phyloP scores from a whole-genome alignment of 352 stramenopile genomes.

The Globisporangium cederbergense region DNA sequence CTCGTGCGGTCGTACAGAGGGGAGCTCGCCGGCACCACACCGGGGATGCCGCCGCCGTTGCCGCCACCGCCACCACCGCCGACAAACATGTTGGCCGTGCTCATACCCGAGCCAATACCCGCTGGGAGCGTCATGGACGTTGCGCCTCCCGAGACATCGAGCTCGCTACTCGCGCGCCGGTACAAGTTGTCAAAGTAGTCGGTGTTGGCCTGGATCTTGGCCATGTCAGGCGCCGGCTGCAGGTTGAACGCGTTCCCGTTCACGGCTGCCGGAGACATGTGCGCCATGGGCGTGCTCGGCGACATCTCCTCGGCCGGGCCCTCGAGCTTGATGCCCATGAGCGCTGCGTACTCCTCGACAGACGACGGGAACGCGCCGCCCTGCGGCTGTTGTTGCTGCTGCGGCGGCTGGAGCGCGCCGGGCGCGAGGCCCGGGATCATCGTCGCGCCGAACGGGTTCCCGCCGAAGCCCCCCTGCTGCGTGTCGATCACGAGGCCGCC shows the following conservation, averaged over 20 bases:
- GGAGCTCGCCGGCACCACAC: constrained; percentile 23
- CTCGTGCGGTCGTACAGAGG: constrained; percentile 51
- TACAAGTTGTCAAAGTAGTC: constrained; percentile 81
- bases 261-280: constrained; percentile 22
- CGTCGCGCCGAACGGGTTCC: constrained; percentile 42
- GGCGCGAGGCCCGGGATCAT: constrained; percentile 41
- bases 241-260: constrained; percentile 34
- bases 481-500: constrained; percentile 20
- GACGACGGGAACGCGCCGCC: constrained; percentile 27
- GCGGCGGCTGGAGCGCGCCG: constrained; percentile 18
- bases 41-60: neutral
- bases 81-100: constrained; percentile 37
- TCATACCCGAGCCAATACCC: constrained; percentile 62
- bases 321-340: constrained; percentile 86
- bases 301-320: constrained; percentile 34
- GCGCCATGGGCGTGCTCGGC: constrained; percentile 22
- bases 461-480: constrained; percentile 26
- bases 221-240: constrained; percentile 34
- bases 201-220: constrained; percentile 79
- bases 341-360: constrained; percentile 77
- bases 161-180: constrained; percentile 32
- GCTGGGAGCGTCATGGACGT: constrained; percentile 67
- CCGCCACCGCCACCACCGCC: neutral
- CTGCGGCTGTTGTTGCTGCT: constrained; percentile 18
- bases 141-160: constrained; percentile 29